These are phyloP conservation scores for Amaranthus palmeri DNA, from an alignment of 148 eudicot species.

Conservation along the genomic window DNA sequence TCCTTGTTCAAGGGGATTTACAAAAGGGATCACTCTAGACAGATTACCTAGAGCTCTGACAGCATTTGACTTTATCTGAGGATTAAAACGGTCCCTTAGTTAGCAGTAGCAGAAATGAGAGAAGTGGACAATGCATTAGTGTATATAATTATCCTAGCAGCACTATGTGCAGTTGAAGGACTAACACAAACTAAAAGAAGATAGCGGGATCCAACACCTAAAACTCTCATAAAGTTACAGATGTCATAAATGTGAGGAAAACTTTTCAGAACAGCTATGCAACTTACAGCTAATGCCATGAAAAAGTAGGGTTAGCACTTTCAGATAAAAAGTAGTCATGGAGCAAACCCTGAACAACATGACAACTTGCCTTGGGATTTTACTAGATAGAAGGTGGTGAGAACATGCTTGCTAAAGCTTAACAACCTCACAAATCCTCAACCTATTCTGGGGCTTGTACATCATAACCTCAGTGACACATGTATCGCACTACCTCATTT, in stretches of 20 bases:
- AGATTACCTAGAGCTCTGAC: conserved; percentile 94
- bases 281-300: neutral
- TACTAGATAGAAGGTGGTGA: neutral
- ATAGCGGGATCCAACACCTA: conserved; percentile 1
- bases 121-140: neutral
- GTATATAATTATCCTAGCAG: conserved; percentile 8
- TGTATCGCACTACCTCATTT: too few species aligned
- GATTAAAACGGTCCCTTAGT: conserved; percentile 8
- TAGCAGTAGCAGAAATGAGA: conserved; percentile 7
- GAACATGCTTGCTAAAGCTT: neutral
- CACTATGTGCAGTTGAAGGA: neutral
- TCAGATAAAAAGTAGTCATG: neutral
- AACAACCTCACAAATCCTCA: neutral
- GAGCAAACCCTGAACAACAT: neutral
- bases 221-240: neutral
- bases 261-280: neutral
- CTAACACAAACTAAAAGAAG: neutral
- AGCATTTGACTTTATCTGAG: conserved; percentile 89
- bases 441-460: too few species aligned
- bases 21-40: conserved; percentile 61
- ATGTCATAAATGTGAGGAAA: neutral
- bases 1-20: conserved; percentile 26
- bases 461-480: too few species aligned
- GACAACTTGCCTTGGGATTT: too few species aligned
- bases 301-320: too few species aligned